A percentile compares a stretch with the other conserved stretches of the same genome.
Evolutionary conservation across 176 grass and related monocot genomes (phyloP).

Genomic region (Musa beccarii): DNA sequence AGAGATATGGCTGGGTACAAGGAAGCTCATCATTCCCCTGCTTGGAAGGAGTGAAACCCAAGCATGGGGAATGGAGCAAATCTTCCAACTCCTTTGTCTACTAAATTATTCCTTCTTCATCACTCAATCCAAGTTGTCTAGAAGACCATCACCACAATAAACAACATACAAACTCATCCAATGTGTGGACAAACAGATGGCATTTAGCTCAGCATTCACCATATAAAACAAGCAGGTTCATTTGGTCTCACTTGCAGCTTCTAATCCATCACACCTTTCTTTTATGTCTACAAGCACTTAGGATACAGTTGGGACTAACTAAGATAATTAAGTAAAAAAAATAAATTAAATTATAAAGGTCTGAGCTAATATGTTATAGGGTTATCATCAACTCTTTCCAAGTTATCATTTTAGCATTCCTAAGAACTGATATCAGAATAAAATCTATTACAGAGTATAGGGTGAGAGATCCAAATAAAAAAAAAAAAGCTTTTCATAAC

Average conservation of each 20-base stretch:
- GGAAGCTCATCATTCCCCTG: slow-evolving; percentile 18
- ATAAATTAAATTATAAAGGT: too few relatives aligned
- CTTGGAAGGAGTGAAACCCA: slow-evolving; percentile 18
- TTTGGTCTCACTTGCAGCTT: not conserved
- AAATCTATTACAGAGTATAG: too few relatives aligned
- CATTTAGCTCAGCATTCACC: not conserved
- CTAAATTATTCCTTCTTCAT: not conserved
- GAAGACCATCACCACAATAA: not conserved
- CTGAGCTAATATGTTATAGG: too few relatives aligned
- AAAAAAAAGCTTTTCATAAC: too few relatives aligned
- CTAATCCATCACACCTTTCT: too few relatives aligned
- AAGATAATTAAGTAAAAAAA: too few relatives aligned
- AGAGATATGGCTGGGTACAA: slow-evolving; percentile 20
- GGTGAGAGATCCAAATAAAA: too few relatives aligned
- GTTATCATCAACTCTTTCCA: too few relatives aligned
- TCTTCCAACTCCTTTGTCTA: not conserved
- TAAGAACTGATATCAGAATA: too few relatives aligned
- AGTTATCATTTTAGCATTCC: too few relatives aligned
- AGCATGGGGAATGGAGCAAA: slow-evolving; percentile 10
- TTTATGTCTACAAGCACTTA: too few relatives aligned
- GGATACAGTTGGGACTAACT: too few relatives aligned
- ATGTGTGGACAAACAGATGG: not conserved
- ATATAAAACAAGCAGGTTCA: not conserved
- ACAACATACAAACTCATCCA: not conserved
- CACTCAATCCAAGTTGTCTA: not conserved